Conservation (phyloP, 139 green algal species). For the Chlamydomonas sphaeroides region DNA sequence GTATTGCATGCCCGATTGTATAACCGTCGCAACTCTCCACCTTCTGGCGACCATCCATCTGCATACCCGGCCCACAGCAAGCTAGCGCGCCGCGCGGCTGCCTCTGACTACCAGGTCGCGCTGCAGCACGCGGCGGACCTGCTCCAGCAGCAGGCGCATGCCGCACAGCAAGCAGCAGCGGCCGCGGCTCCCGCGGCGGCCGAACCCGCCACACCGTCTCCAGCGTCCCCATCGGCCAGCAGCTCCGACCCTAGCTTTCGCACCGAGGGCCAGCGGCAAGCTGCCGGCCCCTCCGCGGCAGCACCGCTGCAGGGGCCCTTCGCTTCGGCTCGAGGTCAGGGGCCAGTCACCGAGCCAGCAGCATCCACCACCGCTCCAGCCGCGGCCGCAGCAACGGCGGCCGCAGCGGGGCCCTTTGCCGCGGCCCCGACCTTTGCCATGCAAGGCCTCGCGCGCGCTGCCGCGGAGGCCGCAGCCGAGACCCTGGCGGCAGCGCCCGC, state of each 20-base stretch:
- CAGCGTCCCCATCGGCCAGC: too few relatives aligned
- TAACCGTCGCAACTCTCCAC: neutral
- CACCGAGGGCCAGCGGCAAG: too few relatives aligned
- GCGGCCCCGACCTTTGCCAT: constrained; percentile 6
- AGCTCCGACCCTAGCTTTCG: too few relatives aligned
- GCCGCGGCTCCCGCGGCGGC: neutral
- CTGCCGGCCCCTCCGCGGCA: too few relatives aligned
- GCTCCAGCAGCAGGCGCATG: constrained; percentile 30
- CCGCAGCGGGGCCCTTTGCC: neutral
- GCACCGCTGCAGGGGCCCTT: too few relatives aligned
- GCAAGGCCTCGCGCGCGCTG: neutral
- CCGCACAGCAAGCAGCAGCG: constrained; percentile 12
- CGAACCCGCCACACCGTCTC: too few relatives aligned
- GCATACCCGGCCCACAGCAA: constrained; percentile 15
- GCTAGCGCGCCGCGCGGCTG: constrained; percentile 18
- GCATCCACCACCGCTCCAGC: neutral
- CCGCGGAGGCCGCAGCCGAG: neutral
- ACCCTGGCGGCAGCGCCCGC: neutral
- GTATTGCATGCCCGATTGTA: neutral
- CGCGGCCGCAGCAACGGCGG: neutral
- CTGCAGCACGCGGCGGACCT: constrained; percentile 34
- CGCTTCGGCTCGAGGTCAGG: too few relatives aligned
- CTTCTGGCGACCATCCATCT: neutral
- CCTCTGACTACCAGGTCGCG: constrained; percentile 37
- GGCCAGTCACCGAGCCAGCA: too few relatives aligned